Evolutionary conservation across 83 land plant species (phyloP), one percentile per base, ranked within the genome.

Genomic region (Diphasiastrum complanatum): DNA sequence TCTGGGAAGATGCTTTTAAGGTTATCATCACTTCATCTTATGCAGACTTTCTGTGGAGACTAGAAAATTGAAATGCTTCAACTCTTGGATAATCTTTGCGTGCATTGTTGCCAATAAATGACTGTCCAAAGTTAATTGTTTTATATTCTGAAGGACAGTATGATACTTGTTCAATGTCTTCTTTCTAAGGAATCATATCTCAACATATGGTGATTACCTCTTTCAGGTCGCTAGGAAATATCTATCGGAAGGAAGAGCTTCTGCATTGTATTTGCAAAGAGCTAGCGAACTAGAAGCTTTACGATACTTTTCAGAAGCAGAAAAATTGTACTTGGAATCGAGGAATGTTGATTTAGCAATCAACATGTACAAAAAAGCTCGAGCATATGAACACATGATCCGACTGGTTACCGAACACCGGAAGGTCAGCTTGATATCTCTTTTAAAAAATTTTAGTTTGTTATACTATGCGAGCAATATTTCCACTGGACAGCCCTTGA

Each of bases 341-440:
- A 52, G 45, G 49, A 59, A 75, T 40, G 61, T 53, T 36, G 78
- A 75, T 54, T 31, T 56, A 14, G 78, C 73, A 45, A 69, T 75
- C 51, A 63, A 64, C 30, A 75, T 75, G 78, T 75, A 75, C 54
- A 75, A 57, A 32, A 62, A 55, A 56, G 74, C 75, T 35, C 61
- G 68, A 8, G 27, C 61, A 14, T 69, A 63, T 38, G 74, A 75
- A 54, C 60, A 75, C 18, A 61, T 75, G 74, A 62, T 75, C 2
- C 54, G 49, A 26, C 55, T 75, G 3, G 68, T 75, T 60, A 38
- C 73, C 28, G 54, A 68, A 41, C 61, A 69, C 63, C 66, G 68
- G 28, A 65, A 50, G 73, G 78, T 75, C 43, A 20, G 33, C 41
- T 23, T 22, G n/a, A 4, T 37, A n/a, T 23, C 4, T 30, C 23